These are phyloP conservation scores for Globisporangium acanthophoron DNA, from an alignment of 352 stramenopile species.

Conservation along the genomic window DNA sequence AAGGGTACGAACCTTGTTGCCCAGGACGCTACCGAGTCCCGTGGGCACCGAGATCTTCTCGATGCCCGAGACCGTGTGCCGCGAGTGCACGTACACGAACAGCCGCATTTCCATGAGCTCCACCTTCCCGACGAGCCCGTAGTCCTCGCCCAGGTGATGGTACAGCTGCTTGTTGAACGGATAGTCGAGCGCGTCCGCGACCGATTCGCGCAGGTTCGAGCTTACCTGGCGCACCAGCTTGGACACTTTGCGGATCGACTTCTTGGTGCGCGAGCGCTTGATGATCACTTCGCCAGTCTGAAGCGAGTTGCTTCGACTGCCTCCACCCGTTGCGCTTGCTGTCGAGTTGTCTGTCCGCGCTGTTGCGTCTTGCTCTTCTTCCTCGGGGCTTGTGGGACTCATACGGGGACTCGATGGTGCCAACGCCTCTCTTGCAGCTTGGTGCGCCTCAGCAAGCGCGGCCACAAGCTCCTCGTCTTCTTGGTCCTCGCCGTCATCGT, in stretches of 20 bases:
- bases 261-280: constrained; percentile 62
- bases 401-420: not conserved
- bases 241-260: constrained; percentile 61
- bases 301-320: constrained; percentile 10
- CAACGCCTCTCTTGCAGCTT: not conserved
- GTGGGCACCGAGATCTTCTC: constrained; percentile 74
- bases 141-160: constrained; percentile 52
- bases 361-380: not conserved
- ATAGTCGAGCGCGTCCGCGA: constrained; percentile 56
- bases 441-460: constrained; percentile 2
- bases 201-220: constrained; percentile 55
- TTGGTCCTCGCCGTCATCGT: constrained; percentile 26
- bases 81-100: constrained; percentile 61
- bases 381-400: not conserved
- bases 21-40: constrained; percentile 70
- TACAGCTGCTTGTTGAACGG: constrained; percentile 60
- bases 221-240: constrained; percentile 62
- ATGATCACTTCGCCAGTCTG: constrained; percentile 39
- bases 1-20: constrained; percentile 57
- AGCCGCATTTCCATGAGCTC: constrained; percentile 83
- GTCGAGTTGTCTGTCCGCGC: not conserved
- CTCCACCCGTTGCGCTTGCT: not conserved
- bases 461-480: constrained; percentile 24
- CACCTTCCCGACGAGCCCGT: constrained; percentile 54
- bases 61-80: constrained; percentile 47